A percentile compares a stretch with the other conserved stretches of the same genome.
Evolutionary conservation across 108 stramenopile genomes (phyloP).

Genomic region (Pelagomonas calceolata): DNA sequence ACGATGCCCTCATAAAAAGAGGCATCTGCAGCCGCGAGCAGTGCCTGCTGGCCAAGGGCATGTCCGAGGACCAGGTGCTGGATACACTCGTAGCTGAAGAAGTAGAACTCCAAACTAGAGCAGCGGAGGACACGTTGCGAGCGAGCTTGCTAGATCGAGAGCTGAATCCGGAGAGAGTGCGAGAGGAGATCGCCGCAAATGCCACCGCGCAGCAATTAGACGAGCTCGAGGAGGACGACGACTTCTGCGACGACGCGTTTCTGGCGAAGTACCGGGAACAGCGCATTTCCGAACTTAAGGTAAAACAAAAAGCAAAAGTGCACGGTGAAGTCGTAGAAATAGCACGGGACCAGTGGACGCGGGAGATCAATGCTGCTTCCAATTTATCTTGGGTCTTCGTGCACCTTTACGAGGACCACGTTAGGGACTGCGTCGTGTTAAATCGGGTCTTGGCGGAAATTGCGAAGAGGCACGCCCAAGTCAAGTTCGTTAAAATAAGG

Average conservation of each 20-base stretch:
- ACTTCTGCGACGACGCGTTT: slow-evolving; percentile 40
- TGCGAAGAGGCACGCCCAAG: slow-evolving; percentile 24
- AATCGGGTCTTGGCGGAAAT: slow-evolving; percentile 29
- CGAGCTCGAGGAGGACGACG: slow-evolving; percentile 27
- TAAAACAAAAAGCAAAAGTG: neutral
- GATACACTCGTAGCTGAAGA: neutral
- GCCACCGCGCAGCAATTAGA: neutral
- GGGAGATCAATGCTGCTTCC: slow-evolving; percentile 58
- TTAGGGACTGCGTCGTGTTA: slow-evolving; percentile 18
- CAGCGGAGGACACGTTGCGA: neutral
- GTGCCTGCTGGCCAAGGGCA: slow-evolving; percentile 59
- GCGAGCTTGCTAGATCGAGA: no score
- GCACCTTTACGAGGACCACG: slow-evolving; percentile 30
- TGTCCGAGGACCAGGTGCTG: neutral
- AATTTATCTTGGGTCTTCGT: slow-evolving; percentile 56
- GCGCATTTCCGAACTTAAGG: slow-evolving; percentile 34
- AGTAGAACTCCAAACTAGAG: neutral
- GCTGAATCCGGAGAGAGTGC: no score
- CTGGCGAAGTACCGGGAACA: slow-evolving; percentile 42
- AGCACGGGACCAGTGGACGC: slow-evolving; percentile 50
- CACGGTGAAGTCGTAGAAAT: slow-evolving; percentile 44
- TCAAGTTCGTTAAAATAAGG: slow-evolving; percentile 74
- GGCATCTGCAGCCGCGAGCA: slow-evolving; percentile 55
- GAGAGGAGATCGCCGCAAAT: neutral
- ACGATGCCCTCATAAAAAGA: slow-evolving; percentile 59